Base-by-base conservation (phyloP, 129 eudicot genomes). In the sunflower (Helianthus annuus) region DNA sequence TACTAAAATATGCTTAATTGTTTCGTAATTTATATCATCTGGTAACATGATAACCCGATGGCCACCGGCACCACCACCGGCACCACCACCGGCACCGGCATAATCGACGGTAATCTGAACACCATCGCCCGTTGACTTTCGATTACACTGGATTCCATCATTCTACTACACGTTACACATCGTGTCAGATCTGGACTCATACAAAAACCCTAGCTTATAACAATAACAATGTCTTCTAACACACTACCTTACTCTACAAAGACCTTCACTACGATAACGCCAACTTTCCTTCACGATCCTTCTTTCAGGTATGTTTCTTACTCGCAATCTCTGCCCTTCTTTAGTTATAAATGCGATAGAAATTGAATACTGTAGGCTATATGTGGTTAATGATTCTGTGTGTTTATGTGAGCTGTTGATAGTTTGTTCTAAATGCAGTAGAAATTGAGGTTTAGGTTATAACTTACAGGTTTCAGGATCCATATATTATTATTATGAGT, bases 231-330 rank as follows among this genome's bases (percentile, higher is more conserved):
- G 77, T 52, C 76, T 54, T 89, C 92, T 65, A 74, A 82, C 59
- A 78, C 88, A 66, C 62, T 89, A 48, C 98, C 98, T 0, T 87
- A 87, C 79, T 85, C 95, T 1, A 85, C 76, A 87, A 85, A 83
- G 98, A 92, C 76, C 71, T 89, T 0, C 79, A 80, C 60, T 88
- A 94, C 74, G 96, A 90, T 64, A 90, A 94, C 82, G 97, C 91
- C 22, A 88, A 94, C 85, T 90, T 94, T 72, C 98, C 91, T 48
- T 96, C 75, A 52, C 85, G 91, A 64, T 88, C 98, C 19, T 51
- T 79, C 7, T 57, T 75, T 58, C 80, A 86, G 92, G 98, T 78
- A 24, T 83, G 19, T 39, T 36, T 44, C 48, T 45, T 42, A 13
- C 7, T 27, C 45, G 34, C 24, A 72, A 48, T 61, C 42, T 12